Conservation (phyloP, 164 flowering plant species). For the Echeveria elegans region DNA sequence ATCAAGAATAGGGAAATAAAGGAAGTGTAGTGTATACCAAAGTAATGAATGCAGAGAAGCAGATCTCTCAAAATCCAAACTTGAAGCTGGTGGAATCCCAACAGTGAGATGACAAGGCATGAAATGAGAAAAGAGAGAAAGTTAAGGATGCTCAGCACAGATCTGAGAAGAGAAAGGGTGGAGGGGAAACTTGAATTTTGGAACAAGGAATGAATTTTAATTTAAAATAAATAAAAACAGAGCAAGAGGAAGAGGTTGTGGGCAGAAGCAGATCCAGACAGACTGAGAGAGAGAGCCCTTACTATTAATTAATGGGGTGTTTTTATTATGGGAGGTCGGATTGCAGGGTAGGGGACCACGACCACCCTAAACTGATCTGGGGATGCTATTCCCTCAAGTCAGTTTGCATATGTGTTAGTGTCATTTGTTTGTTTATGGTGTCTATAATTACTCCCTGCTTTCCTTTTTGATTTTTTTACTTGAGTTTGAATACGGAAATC, state of each 20-base stretch:
- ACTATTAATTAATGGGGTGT: not conserved
- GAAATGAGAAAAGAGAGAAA: not conserved
- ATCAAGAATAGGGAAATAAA: not conserved
- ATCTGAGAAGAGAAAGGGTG: not conserved
- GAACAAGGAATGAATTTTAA: not conserved
- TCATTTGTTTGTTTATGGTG: too few relatives aligned
- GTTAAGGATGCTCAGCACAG: not conserved
- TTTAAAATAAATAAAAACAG: not conserved
- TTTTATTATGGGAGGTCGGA: not conserved
- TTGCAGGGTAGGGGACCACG: not conserved
- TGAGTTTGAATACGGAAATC: too few relatives aligned
- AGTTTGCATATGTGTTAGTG: not conserved
- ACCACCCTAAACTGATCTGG: not conserved
- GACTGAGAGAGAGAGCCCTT: not conserved
- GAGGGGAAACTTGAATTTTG: not conserved
- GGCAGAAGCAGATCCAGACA: not conserved
- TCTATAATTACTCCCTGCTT: too few relatives aligned
- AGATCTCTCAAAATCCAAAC: not conserved
- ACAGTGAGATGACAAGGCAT: not conserved
- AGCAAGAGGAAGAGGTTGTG: not conserved
- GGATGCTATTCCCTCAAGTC: not conserved
- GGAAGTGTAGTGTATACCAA: not conserved
- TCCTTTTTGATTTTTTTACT: too few relatives aligned
- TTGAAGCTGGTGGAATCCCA: constrained; percentile 1
- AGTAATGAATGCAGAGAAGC: not conserved